Evolutionary conservation across 345 rosid genomes (phyloP), one percentile per base, ranked within the genome.

Genomic region (Arabis hirsuta): DNA sequence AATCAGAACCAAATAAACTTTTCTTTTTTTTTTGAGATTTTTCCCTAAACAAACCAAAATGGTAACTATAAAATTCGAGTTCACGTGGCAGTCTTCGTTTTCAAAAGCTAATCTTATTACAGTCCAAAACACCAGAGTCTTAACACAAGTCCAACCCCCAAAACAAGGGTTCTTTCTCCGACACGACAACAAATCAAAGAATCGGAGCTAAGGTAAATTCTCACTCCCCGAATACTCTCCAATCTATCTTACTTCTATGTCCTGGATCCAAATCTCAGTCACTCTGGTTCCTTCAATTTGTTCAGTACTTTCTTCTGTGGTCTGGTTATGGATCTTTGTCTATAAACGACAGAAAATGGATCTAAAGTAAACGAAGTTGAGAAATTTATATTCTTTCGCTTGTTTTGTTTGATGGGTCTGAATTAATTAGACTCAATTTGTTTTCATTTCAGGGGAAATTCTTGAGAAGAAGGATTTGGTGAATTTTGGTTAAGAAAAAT

Each of bases 11-110:
- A 7, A 32, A 32, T 1, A 32, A 1, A 32, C 5, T 5, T 32
- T 5, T 32, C 0, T 6, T 6, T 34, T 6, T 32, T 32, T 6
- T 32, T 32, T 32, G 6, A 5, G 5, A 34, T 0, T 34, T 34
- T 34, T 34, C 6, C 38, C 7, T 7, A 7, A 34, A 4, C 32
- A 34, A 34, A 34, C 38, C 38, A 22, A 22, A 22, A 22, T 22
- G 22, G 22, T 22, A 22, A 22, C 1, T 22, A 22, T 22, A 22
- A 36, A 56, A 52, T 51, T 66, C 55, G 78, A 22, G 68, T 59
- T 59, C 73, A 67, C 78, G 73, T 74, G 78, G 78, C 78, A 22
- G 62, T 67, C 73, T 58, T 74, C 3, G 55, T 22, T 36, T 46
- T 29, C 22, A 10, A 20, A 64, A 45, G 12, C 12, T 20, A 11